Evolutionary conservation across 208 protist species (phyloP), one percentile per base, ranked within the genome.

Genomic region (Phytomonas francai): DNA sequence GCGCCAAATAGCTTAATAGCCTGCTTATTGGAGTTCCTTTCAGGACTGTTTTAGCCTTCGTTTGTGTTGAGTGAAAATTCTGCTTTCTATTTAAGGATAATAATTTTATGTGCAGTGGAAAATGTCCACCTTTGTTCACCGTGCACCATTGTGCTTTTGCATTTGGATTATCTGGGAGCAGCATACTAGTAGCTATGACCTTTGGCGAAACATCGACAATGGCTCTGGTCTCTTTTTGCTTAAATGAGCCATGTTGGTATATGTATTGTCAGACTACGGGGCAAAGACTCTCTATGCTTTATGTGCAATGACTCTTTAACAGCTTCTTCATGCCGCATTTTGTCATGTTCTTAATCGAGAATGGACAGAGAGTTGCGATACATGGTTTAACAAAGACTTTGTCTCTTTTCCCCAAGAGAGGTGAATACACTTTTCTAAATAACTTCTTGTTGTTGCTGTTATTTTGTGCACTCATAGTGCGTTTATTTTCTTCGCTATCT

Each of bases 401-500:
- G 4, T 66, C 11, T 42, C 29, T 9, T 66, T 42, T 34, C 16
- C 3, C 12, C 14, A 19, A 49, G 14, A 19, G 6, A 12, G 39
- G 14, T 19, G 16, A 49, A 49, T 22, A 29, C 25, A 12, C 12
- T 31, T 30, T 42, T 29, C 12, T 25, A 32, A 36, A 29, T 59
- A 25, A 16, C 16, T 28, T 68, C 29, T 19, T 29, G 11, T 39
- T 29, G 33, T 51, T 28, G 54, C 14, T 22, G 4, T 3, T 19
- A 49, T 49, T 49, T 19, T 1, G 14, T 22, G 16, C 2, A 2
- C 14, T 22, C 3, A 49, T 19, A 49, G 16, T 49, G 39, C 6
- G 39, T 49, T 49, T 2, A 22, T 49, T 49, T 59, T 59, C 56
- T 71, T 66, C 28, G 64, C 49, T 75, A 22, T 56, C 31, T 75